These are phyloP conservation scores for Penicillium verhagenii DNA, from an alignment of 495 filamentous ascomycete genomes.

Conservation along the genomic window DNA sequence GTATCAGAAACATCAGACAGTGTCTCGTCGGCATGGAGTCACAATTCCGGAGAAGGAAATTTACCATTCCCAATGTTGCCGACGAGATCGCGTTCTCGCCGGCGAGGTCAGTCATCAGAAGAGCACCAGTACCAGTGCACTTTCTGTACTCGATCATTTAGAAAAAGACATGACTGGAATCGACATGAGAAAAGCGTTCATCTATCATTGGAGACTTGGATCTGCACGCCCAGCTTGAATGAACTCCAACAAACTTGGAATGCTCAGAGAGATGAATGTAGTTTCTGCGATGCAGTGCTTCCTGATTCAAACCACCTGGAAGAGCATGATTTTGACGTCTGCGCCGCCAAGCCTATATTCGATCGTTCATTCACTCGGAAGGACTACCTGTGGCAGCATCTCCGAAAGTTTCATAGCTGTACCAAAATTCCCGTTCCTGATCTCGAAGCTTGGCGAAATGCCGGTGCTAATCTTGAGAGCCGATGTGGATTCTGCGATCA, in stretches of 20 bases:
- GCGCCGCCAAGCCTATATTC: constrained; percentile 59
- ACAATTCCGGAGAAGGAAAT: constrained; percentile 43
- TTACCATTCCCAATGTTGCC: constrained; percentile 20
- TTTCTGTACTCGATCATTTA: constrained; percentile 78
- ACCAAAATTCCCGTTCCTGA: constrained; percentile 57
- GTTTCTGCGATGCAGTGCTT: constrained; percentile 62
- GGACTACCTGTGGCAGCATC: constrained; percentile 79
- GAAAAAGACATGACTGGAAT: constrained; percentile 82
- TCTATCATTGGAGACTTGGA: constrained; percentile 74
- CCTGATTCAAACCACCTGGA: constrained; percentile 63
- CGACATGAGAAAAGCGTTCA: constrained; percentile 82
- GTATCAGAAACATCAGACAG: constrained; percentile 36
- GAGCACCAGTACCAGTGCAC: constrained; percentile 67
- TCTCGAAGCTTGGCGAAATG: constrained; percentile 69
- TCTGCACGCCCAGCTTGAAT: constrained; percentile 50
- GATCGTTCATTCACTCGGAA: constrained; percentile 81
- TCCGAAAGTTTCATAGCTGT: constrained; percentile 70
- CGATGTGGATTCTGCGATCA: constrained; percentile 70
- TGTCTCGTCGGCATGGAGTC: constrained; percentile 41
- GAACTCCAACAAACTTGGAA: constrained; percentile 12
- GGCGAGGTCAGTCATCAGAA: constrained; percentile 52
- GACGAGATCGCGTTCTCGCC: constrained; percentile 19
- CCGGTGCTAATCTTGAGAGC: constrained; percentile 58
- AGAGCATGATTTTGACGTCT: constrained; percentile 67
- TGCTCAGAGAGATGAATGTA: constrained; percentile 48